phyloP scores from a whole-genome alignment of 169 alveolate genomes.

The Plasmodium blacklocki region DNA sequence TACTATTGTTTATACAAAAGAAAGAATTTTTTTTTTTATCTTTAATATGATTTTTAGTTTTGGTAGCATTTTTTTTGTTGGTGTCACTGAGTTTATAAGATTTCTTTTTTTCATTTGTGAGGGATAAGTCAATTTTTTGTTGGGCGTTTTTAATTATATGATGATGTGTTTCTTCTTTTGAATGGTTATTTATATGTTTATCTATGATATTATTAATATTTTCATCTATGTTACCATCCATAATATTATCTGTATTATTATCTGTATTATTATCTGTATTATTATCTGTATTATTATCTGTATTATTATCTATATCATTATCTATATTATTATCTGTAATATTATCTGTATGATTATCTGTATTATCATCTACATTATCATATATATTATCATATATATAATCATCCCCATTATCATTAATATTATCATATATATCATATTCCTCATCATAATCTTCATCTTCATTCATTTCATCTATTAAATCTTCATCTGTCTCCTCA shows the following conservation, averaged over 20 bases:
- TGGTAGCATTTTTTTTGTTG: neutral
- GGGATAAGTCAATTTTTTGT: neutral
- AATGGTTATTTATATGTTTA: neutral
- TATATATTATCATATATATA: neutral
- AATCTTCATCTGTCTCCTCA: constrained; percentile 8
- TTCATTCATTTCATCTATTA: constrained; percentile 13
- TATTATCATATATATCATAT: neutral
- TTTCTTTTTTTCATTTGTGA: neutral
- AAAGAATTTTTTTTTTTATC: neutral
- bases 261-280: too few relatives aligned
- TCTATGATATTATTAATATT: neutral
- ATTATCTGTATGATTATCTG: neutral
- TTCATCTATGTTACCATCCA: neutral
- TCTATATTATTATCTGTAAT: too few relatives aligned
- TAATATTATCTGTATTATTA: neutral
- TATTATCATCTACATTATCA: neutral
- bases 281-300: too few relatives aligned
- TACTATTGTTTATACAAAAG: neutral
- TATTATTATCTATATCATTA: too few relatives aligned
- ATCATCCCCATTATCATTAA: too few relatives aligned
- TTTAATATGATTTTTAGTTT: neutral
- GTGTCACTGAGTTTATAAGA: neutral
- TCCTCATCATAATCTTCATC: constrained; percentile 13
- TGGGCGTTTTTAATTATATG: neutral
- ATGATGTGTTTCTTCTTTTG: constrained; percentile 1